Evolutionary conservation across 1,284 basidiomycete species (phyloP).

Genomic region (Trametes versicolor): DNA sequence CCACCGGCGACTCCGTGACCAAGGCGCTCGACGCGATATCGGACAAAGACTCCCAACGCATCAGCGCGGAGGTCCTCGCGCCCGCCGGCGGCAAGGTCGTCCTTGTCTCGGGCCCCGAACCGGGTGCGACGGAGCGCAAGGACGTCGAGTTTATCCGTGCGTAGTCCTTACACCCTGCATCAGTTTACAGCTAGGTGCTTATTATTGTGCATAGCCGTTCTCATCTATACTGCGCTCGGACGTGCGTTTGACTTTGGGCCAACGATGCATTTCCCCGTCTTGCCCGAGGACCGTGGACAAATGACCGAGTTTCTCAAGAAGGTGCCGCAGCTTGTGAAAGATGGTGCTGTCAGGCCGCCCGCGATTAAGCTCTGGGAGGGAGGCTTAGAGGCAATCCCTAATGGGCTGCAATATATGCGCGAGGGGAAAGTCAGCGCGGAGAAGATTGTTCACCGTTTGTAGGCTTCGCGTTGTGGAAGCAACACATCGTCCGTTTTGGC

Average conservation of each 20-base stretch:
- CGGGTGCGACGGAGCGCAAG: slow-evolving; percentile 30
- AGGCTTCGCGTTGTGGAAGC: too few relatives aligned
- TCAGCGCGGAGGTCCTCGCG: slow-evolving; percentile 33
- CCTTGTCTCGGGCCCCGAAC: slow-evolving; percentile 23
- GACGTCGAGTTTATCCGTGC: slow-evolving; percentile 34
- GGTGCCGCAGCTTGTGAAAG: slow-evolving; percentile 36
- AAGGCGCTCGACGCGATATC: slow-evolving; percentile 38
- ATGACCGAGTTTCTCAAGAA: slow-evolving; percentile 39
- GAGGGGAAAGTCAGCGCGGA: slow-evolving; percentile 42
- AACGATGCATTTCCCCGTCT: slow-evolving; percentile 14
- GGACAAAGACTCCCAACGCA: slow-evolving; percentile 25
- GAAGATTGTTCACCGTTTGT: slow-evolving; percentile 43
- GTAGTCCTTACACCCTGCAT: too few relatives aligned
- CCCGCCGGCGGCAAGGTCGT: slow-evolving; percentile 36
- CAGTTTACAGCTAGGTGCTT: not conserved
- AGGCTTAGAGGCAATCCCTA: slow-evolving; percentile 36
- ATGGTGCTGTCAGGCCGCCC: slow-evolving; percentile 34
- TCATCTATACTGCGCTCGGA: slow-evolving; percentile 39
- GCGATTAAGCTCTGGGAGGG: slow-evolving; percentile 38
- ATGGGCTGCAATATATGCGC: slow-evolving; percentile 40
- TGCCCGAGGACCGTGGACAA: slow-evolving; percentile 31
- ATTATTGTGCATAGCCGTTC: slow-evolving; percentile 26
- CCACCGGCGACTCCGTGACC: slow-evolving; percentile 36
- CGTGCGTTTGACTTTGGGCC: slow-evolving; percentile 28
- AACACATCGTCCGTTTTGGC: too few relatives aligned